A percentile compares a stretch with the other conserved stretches of the same genome.
phyloP scores from a whole-genome alignment of 192 early-diverging fungal species.

The Backusella macrospora region DNA sequence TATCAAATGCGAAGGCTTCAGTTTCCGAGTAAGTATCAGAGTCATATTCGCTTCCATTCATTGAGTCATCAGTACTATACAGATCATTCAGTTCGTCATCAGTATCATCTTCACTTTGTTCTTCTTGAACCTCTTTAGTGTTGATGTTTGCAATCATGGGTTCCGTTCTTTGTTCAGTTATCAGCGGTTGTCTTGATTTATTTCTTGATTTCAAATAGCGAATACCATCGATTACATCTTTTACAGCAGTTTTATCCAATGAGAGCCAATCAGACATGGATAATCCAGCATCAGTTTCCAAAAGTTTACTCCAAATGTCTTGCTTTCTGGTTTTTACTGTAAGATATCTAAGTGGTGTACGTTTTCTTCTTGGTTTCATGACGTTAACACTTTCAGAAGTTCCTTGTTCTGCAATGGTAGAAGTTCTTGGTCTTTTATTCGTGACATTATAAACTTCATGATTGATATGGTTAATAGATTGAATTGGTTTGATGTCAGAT shows the following conservation, averaged over 20 bases:
- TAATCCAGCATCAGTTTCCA: background rate
- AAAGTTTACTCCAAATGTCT: constrained; percentile 1
- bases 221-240: background rate
- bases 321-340: background rate
- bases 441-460: background rate
- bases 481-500: background rate
- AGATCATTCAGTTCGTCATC: background rate
- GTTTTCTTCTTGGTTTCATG: background rate
- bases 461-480: background rate
- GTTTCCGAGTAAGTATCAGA: background rate
- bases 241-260: background rate
- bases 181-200: background rate
- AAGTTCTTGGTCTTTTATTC: background rate
- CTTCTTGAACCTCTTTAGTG: background rate
- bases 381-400: background rate
- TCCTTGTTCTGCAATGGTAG: background rate
- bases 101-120: background rate
- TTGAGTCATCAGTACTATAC: background rate
- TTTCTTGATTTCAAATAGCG: background rate
- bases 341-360: background rate
- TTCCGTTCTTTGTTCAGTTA: background rate
- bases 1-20: background rate
- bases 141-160: background rate
- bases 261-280: background rate
- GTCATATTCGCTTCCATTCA: background rate